Base-by-base conservation (phyloP, 345 rosid species). In the Populus simonii region DNA sequence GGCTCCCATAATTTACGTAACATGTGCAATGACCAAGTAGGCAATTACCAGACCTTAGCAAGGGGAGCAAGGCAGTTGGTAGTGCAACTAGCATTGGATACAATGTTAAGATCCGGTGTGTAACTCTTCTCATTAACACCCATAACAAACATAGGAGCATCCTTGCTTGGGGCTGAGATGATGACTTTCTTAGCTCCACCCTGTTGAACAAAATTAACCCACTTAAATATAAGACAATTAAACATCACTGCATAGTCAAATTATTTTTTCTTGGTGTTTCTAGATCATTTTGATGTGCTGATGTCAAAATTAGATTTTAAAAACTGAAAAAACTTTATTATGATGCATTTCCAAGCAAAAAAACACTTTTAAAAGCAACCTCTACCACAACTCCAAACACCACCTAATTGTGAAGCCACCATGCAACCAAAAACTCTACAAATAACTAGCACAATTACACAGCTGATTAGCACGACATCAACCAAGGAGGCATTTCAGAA, bases 61-160 rank as follows among this genome's bases (percentile, higher is more conserved):
- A 81, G 77, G 18, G 84, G 84, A 62, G 84, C 84, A 62, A 81
- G 84, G 75, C 84, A 81, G 80, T 81, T 81, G 55, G 84, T 81
- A 3, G 84, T 81, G 75, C 84, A 81, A 27, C 81, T 81, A 23
- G 84, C 84, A 73, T 81, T 81, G 36, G 84, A 81, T 36, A 81
- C 77, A 63, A 81, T 61, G 68, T 77, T 67, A 41, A 77, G 75
- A 22, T 81, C 81, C 29, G 84, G 78, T 38, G 53, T 81, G 78
- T 77, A 81, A 25, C 78, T 80, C 78, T 81, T 73, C 81, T 81
- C 84, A 43, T 81, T 81, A 31, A 81, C 84, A 47, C 84, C 81
- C 45, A 81, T 72, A 27, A 81, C 84, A 53, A 81, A 81, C 84
- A 81, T 81, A 1, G 84, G 84, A 20, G 84, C 84, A 68, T 81